Evolutionary conservation across 2,329 filamentous ascomycete genomes (phyloP).

Genomic region (Exophiala dermatitidis): DNA sequence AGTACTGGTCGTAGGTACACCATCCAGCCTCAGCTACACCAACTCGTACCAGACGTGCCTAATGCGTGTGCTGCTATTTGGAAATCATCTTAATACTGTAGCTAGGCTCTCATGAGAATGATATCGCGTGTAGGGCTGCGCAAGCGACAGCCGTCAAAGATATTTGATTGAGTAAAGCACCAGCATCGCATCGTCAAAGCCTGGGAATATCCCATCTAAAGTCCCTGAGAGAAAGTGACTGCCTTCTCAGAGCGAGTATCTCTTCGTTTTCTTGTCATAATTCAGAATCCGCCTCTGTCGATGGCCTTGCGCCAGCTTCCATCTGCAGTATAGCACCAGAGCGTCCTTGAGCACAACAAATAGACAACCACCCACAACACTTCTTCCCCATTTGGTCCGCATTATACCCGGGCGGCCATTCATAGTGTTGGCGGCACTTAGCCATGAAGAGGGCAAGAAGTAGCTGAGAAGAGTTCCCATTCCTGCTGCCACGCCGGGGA

Average conservation of each 20-base stretch:
- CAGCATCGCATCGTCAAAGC: background rate
- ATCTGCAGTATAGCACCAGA: conserved; percentile 52
- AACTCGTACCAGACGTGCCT: too few species aligned
- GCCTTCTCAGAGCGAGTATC: conserved; percentile 21
- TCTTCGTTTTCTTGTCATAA: conserved; percentile 40
- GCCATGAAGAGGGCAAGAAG: conserved; percentile 62
- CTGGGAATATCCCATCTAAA: background rate
- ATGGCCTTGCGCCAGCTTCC: conserved; percentile 43
- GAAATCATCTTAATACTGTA: too few species aligned
- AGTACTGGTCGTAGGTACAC: too few species aligned
- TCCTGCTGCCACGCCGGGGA: conserved; percentile 71
- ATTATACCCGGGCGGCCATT: conserved; percentile 57
- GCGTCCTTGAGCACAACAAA: conserved; percentile 77
- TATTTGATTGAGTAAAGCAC: conserved; percentile 3
- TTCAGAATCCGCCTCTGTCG: conserved; percentile 42
- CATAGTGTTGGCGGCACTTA: conserved; percentile 38
- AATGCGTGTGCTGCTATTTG: too few species aligned
- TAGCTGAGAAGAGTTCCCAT: conserved; percentile 69
- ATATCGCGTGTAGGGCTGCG: too few species aligned
- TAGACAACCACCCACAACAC: conserved; percentile 77
- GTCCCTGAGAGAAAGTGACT: background rate
- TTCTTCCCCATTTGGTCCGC: conserved; percentile 81
- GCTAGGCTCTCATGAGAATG: too few species aligned
- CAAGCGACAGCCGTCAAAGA: too few species aligned
- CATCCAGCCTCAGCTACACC: too few species aligned